Percentiles rank a stretch among this genome's conserved stretches.
These are phyloP conservation scores for Candida smagusa DNA, from an alignment of 1,139 yeast genomes.

Conservation along the genomic window DNA sequence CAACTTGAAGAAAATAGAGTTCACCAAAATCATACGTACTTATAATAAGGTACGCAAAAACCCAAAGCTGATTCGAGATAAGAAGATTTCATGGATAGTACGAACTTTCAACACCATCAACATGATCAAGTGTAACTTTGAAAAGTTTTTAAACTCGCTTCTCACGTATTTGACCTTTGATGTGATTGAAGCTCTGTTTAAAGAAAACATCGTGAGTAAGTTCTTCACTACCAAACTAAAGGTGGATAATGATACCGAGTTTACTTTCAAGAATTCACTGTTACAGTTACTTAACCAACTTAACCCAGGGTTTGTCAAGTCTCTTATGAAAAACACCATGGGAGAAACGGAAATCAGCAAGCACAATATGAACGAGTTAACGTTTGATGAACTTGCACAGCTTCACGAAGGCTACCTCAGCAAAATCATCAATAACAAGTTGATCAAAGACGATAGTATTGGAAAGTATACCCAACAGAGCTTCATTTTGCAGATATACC, in stretches of 20 bases:
- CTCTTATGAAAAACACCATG: slow-evolving; percentile 6
- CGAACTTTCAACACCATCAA: slow-evolving; percentile 38
- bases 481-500: slow-evolving; percentile 46
- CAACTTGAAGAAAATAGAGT: slow-evolving; percentile 32
- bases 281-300: slow-evolving; percentile 11
- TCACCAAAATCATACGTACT: slow-evolving; percentile 19
- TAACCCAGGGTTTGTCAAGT: slow-evolving; percentile 11
- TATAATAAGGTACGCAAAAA: slow-evolving; percentile 13
- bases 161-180: slow-evolving; percentile 45
- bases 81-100: slow-evolving; percentile 25
- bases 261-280: slow-evolving; percentile 11
- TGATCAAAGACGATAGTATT: slow-evolving; percentile 30
- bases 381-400: slow-evolving; percentile 47
- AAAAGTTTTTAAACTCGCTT: slow-evolving; percentile 42
- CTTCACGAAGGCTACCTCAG: slow-evolving; percentile 41
- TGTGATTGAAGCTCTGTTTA: slow-evolving; percentile 44
- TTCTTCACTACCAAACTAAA: slow-evolving; percentile 17
- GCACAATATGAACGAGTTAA: slow-evolving; percentile 20
- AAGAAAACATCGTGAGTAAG: slow-evolving; percentile 23
- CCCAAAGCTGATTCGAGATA: slow-evolving; percentile 15
- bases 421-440: slow-evolving; percentile 36
- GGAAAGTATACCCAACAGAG: slow-evolving; percentile 41
- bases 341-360: slow-evolving; percentile 6
- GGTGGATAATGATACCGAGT: slow-evolving; percentile 8
- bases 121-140: slow-evolving; percentile 45